Conservation (phyloP, 2,329 filamentous ascomycete genomes). For the Cryoendolithus antarcticus region DNA sequence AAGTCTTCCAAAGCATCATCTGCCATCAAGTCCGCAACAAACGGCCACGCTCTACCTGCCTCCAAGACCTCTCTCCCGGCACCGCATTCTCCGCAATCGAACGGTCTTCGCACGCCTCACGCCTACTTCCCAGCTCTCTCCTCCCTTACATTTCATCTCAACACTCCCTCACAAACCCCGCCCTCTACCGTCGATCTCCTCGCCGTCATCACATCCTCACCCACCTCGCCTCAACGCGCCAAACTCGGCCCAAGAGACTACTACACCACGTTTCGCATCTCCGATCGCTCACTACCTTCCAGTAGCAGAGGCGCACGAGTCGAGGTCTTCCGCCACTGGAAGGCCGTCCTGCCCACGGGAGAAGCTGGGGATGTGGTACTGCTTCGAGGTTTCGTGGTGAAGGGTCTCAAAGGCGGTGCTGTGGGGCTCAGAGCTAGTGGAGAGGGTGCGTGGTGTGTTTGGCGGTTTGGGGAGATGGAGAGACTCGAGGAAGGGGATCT, state of each 20-base stretch:
- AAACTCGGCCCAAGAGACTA: constrained; percentile 32
- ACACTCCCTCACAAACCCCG: constrained; percentile 25
- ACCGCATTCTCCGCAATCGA: background rate
- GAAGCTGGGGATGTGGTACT: constrained; percentile 33
- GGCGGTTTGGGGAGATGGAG: constrained; percentile 22
- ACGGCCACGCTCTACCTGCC: background rate
- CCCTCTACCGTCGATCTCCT: constrained; percentile 28
- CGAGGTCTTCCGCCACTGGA: constrained; percentile 33
- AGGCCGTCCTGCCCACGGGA: constrained; percentile 28
- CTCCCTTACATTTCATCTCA: constrained; percentile 27
- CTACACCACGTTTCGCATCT: constrained; percentile 29
- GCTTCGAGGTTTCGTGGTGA: constrained; percentile 32
- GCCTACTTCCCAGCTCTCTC: constrained; percentile 35
- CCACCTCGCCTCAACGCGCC: constrained; percentile 24
- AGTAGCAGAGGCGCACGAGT: constrained; percentile 16
- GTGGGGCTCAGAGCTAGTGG: constrained; percentile 19
- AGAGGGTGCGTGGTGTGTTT: constrained; percentile 32
- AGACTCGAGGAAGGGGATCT: constrained; percentile 10
- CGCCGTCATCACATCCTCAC: constrained; percentile 28
- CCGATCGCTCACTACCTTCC: constrained; percentile 22
- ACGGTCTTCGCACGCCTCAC: constrained; percentile 28
- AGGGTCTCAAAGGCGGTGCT: constrained; percentile 20
- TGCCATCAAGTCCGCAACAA: constrained; percentile 1
- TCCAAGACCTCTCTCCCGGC: background rate
- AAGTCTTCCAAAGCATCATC: constrained; percentile 8